Conservation (phyloP, 2,329 filamentous ascomycete species). For the Alternaria solani region DNA sequence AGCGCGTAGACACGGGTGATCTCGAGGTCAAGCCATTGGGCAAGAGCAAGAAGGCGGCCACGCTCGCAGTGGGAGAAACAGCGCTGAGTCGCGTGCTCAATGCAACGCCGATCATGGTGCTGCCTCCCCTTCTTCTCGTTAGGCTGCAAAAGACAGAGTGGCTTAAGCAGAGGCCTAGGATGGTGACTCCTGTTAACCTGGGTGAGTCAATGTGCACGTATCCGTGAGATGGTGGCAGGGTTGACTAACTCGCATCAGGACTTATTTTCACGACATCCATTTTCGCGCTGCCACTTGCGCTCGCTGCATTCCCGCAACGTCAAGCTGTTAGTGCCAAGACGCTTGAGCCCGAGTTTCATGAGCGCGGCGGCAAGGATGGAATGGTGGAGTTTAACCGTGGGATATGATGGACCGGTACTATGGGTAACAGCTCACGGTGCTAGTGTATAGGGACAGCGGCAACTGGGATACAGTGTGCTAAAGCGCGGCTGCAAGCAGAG, state of each 20-base stretch:
- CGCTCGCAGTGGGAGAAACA: constrained; percentile 89
- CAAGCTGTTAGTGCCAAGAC: constrained; percentile 78
- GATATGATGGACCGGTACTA: constrained; percentile 64
- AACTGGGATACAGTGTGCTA: neutral
- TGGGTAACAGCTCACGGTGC: constrained; percentile 1
- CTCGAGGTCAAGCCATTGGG: constrained; percentile 72
- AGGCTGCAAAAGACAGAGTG: constrained; percentile 83
- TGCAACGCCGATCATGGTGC: constrained; percentile 94
- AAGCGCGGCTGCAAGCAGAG: neutral
- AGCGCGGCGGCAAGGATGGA: constrained; percentile 77
- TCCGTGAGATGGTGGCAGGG: constrained; percentile 63
- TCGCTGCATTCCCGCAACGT: constrained; percentile 91
- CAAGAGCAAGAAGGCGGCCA: constrained; percentile 86
- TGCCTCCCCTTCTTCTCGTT: constrained; percentile 87
- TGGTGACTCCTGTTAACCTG: constrained; percentile 84
- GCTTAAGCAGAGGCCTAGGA: constrained; percentile 77
- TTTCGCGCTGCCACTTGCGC: constrained; percentile 85
- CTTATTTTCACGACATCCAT: constrained; percentile 88
- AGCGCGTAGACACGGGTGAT: constrained; percentile 70
- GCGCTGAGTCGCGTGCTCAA: constrained; percentile 91
- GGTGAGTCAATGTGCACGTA: constrained; percentile 61
- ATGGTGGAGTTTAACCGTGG: constrained; percentile 97
- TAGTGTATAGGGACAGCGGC: neutral
- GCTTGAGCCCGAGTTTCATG: constrained; percentile 87
- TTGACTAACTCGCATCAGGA: constrained; percentile 57